phyloP scores from a whole-genome alignment of 2,329 filamentous ascomycete species.

The Exophiala sp. region DNA sequence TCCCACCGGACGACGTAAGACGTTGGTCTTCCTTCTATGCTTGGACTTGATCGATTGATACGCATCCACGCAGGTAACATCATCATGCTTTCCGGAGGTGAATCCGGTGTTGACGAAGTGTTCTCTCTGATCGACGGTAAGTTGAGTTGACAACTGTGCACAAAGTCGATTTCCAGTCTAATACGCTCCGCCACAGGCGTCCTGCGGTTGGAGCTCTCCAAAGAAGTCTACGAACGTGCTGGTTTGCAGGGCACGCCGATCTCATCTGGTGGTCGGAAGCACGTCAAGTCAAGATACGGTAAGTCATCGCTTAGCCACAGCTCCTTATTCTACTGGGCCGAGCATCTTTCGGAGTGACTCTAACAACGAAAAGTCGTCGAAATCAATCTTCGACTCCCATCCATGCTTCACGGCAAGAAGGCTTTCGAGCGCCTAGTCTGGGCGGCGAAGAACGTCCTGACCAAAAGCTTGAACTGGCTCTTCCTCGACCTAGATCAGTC shows the following conservation, averaged over 20 bases:
- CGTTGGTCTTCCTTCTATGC: not conserved
- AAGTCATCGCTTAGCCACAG: constrained; percentile 27
- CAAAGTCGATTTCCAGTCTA: not conserved
- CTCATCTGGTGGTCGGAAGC: constrained; percentile 54
- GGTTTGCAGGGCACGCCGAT: constrained; percentile 72
- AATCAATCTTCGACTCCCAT: constrained; percentile 66
- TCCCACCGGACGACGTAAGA: not conserved
- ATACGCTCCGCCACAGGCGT: constrained; percentile 51
- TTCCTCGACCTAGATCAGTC: constrained; percentile 8
- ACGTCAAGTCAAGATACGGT: constrained; percentile 72
- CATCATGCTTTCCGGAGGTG: constrained; percentile 78
- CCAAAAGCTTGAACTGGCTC: constrained; percentile 38
- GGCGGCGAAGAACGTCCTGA: constrained; percentile 75
- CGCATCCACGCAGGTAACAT: constrained; percentile 60
- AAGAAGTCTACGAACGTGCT: constrained; percentile 75
- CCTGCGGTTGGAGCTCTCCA: constrained; percentile 73
- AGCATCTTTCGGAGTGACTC: not conserved
- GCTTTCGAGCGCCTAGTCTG: constrained; percentile 74
- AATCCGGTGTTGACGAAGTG: constrained; percentile 64
- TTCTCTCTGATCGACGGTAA: constrained; percentile 69
- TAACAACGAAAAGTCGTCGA: constrained; percentile 62
- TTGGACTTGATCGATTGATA: not conserved
- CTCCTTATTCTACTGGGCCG: not conserved
- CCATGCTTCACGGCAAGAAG: constrained; percentile 80
- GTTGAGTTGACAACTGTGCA: constrained; percentile 8